These are phyloP conservation scores for Penicillium occitanis DNA, from an alignment of 2,329 filamentous ascomycete species.

Conservation along the genomic window DNA sequence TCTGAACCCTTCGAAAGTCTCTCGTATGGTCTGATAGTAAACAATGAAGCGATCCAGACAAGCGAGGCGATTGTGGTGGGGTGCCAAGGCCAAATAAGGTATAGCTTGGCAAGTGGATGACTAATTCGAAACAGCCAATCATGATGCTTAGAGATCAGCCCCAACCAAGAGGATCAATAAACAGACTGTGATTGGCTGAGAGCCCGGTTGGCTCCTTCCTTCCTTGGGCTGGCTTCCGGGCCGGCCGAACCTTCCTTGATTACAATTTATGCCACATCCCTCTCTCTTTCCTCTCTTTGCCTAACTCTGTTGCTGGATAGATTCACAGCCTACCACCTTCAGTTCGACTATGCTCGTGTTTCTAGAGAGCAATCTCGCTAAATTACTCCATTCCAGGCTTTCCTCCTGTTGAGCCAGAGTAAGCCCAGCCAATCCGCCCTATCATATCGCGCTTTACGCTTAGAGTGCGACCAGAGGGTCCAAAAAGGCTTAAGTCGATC, in stretches of 20 bases:
- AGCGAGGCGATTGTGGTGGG: background rate
- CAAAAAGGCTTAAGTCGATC: background rate
- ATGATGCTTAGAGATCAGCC: background rate
- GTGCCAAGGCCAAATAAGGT: background rate
- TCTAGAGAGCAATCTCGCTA: background rate
- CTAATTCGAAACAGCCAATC: background rate
- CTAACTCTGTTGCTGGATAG: background rate
- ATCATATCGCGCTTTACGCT: background rate
- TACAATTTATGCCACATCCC: background rate
- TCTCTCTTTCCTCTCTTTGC: background rate
- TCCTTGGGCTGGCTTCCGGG: background rate
- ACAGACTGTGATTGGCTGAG: background rate
- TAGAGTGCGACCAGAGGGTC: background rate
- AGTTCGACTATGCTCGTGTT: background rate
- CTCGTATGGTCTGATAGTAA: background rate
- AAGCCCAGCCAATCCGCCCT: background rate
- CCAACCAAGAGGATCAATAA: background rate
- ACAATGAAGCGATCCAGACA: background rate
- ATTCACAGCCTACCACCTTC: background rate
- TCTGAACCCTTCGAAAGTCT: background rate
- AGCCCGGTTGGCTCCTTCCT: background rate
- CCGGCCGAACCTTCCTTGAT: conserved; percentile 5
- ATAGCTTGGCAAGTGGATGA: background rate
- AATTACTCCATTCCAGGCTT: background rate
- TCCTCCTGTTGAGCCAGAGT: background rate